Base-by-base conservation (phyloP, 2,329 filamentous ascomycete species). In the Trichocomaceae sp. region DNA sequence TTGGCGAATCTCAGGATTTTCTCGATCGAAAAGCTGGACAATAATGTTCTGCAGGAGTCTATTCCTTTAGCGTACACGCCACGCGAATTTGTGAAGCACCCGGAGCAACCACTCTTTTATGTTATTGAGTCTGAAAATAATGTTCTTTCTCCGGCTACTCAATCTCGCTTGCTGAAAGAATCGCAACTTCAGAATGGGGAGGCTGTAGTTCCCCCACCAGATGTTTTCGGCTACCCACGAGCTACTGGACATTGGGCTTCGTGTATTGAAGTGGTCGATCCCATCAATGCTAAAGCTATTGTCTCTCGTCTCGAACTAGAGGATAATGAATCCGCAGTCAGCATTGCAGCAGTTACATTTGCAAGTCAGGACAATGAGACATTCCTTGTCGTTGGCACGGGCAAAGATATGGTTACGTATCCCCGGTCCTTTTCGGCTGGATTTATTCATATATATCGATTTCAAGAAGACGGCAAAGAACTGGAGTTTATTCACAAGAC, bases 401-500 rank as follows among this genome's bases (percentile, higher is more conserved):
- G 87, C 2, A 95, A 95, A 70, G 88, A 99, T 68, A 84, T 97
- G 77, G 78, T 86, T 15, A 80, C 91, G 55, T 88, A 81, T 59
- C 90, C 91, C 9, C 82, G 86, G 50, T 85, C 85, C 50, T 91
- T 83, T 61, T 83, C 81, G 0, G 84, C 84, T 58, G 93, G 92
- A 0, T 96, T 86, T 62, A 88, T 99, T 35, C 89, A 96, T 64
- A 87, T 97, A 23, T 99, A 96, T 71, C 84, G 90, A 42, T 89
- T 99, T 69, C 82, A 87, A 50, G 87, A 95, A 48, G 84, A 90
- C 58, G 95, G 95, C n/a, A 84, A 84, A 54, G 84, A 90, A 64
- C 80, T 99, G 15, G 88, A 96, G 65, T 93, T 97, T 56, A 91
- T 96, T 59, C 93, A 99, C 74, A 96, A 96, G 72, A 99, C 95